Conservation (phyloP, 78 protist species). For the Creolimax fragrantissima region DNA sequence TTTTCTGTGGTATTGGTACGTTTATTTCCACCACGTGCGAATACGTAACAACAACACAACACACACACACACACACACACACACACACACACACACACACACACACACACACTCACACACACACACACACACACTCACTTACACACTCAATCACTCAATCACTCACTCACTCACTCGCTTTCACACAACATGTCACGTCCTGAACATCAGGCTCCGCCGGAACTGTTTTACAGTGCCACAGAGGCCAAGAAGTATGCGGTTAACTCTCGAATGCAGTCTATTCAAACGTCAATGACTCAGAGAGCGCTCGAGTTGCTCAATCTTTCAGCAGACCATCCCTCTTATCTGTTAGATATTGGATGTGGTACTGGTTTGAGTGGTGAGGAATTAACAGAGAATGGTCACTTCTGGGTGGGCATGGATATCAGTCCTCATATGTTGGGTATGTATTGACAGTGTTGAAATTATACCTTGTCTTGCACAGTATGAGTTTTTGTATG, state of each 20-base stretch:
- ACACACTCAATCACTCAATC: not conserved
- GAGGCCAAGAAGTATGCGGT: not conserved
- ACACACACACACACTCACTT: not conserved
- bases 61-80: no score
- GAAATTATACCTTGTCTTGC: no score
- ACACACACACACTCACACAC: not conserved
- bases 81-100: no score
- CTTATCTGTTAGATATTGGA: constrained; percentile 83
- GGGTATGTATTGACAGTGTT: constrained; percentile 21
- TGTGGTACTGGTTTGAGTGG: constrained; percentile 63
- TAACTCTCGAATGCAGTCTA: constrained; percentile 72
- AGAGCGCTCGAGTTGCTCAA: constrained; percentile 82
- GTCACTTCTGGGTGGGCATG: constrained; percentile 84
- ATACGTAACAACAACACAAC: no score
- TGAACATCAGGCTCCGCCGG: constrained; percentile 39
- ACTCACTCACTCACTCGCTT: not conserved
- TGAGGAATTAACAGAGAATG: constrained; percentile 58
- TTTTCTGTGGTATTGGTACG: no score
- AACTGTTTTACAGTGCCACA: constrained; percentile 20
- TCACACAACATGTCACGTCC: constrained; percentile 33
- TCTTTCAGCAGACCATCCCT: constrained; percentile 41
- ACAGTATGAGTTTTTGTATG: not conserved
- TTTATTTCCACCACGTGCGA: no score
- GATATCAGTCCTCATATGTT: constrained; percentile 79
- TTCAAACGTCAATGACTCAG: constrained; percentile 82